These are phyloP conservation scores for Colletotrichum somersetense DNA, from an alignment of 2,329 filamentous ascomycete species.

Conservation along the genomic window DNA sequence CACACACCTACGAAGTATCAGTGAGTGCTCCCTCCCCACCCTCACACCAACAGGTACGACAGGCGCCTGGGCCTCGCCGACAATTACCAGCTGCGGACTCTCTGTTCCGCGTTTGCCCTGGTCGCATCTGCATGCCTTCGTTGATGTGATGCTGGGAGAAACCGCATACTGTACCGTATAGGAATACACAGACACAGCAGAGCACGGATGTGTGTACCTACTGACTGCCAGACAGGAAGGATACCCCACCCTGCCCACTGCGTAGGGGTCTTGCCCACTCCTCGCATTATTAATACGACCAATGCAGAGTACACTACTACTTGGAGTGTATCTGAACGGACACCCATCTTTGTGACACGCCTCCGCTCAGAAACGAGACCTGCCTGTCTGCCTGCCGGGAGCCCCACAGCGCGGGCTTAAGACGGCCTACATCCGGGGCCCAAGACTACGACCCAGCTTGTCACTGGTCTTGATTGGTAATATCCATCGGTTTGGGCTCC, in stretches of 20 bases:
- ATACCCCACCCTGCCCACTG: background rate
- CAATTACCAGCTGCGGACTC: constrained; percentile 25
- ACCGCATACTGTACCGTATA: no score
- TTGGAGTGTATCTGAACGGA: no score
- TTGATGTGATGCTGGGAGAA: background rate
- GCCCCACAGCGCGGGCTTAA: constrained; percentile 37
- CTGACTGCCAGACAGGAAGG: background rate
- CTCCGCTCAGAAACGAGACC: background rate
- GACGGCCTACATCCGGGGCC: constrained; percentile 30
- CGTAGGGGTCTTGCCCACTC: no score
- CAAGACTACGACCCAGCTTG: constrained; percentile 6
- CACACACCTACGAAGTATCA: constrained; percentile 13
- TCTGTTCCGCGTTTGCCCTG: background rate
- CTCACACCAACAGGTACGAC: constrained; percentile 17
- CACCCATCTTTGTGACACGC: background rate
- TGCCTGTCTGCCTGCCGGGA: background rate
- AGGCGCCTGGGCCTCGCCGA: constrained; percentile 20
- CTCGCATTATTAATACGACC: no score
- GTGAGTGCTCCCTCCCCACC: background rate
- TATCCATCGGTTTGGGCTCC: constrained; percentile 19
- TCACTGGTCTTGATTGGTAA: constrained; percentile 38
- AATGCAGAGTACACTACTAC: no score
- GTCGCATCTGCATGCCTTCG: constrained; percentile 5
- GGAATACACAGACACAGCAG: constrained; percentile 1
- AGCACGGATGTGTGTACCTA: no score